Evolutionary conservation across 306 rosid genomes (phyloP).

Genomic region (Malus asiatica): DNA sequence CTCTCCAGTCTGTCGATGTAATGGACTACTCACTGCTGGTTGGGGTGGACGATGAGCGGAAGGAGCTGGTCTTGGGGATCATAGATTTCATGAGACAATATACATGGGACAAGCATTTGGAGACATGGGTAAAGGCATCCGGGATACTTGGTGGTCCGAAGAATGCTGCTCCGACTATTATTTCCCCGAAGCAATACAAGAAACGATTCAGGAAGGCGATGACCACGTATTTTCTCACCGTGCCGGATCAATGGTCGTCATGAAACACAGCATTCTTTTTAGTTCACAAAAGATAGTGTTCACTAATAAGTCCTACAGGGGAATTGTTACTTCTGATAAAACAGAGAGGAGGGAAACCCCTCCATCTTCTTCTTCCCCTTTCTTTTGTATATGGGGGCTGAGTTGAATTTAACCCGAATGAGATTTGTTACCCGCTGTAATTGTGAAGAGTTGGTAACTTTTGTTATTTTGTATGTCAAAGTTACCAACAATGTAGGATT

Average conservation of each 20-base stretch:
- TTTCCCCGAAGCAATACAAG: conserved; percentile 92
- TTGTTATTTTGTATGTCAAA: neutral
- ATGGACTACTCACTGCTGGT: conserved; percentile 97
- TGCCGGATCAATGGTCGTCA: conserved; percentile 81
- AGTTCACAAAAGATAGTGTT: conserved; percentile 16
- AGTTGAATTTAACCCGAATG: neutral
- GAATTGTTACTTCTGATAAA: conserved; percentile 23
- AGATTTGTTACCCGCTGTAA: neutral
- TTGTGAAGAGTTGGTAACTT: conserved; percentile 7
- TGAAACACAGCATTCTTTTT: conserved; percentile 35
- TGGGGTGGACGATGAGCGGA: conserved; percentile 85
- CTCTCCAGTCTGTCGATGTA: conserved; percentile 78
- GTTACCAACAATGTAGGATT: neutral
- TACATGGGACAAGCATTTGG: conserved; percentile 99
- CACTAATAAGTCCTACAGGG: conserved; percentile 17
- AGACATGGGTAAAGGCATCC: conserved; percentile 92
- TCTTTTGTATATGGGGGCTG: conserved; percentile 16
- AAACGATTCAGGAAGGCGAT: conserved; percentile 94
- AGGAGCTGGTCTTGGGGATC: conserved; percentile 87
- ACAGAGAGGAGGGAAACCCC: conserved; percentile 23
- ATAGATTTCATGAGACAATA: conserved; percentile 97
- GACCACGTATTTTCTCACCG: conserved; percentile 89
- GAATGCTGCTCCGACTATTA: conserved; percentile 82
- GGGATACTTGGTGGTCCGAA: conserved; percentile 91
- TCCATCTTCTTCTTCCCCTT: conserved; percentile 6